These are phyloP conservation scores for Sequoia sempervirens DNA, from an alignment of 75 land plant genomes.

Conservation along the genomic window DNA sequence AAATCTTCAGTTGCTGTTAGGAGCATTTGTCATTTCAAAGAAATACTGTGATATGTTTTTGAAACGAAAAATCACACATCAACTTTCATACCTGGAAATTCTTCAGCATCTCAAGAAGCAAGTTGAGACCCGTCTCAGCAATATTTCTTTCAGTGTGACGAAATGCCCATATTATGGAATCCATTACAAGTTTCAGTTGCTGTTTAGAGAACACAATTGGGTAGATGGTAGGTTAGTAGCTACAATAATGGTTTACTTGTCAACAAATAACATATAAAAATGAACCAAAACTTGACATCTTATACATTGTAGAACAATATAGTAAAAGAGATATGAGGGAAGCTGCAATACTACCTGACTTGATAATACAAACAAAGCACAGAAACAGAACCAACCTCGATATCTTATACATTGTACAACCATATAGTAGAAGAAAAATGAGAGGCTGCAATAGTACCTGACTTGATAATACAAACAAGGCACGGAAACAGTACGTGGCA, in stretches of 20 bases:
- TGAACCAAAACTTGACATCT: neutral
- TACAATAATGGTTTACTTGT: neutral
- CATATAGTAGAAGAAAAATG: no score
- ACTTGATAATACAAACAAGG: constrained; percentile 74
- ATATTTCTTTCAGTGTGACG: constrained; percentile 96
- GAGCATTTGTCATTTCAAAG: neutral
- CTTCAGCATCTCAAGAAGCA: constrained; percentile 88
- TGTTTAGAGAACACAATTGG: constrained; percentile 15
- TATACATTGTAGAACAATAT: no score
- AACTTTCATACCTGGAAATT: constrained; percentile 72
- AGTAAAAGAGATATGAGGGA: no score
- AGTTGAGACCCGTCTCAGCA: constrained; percentile 97
- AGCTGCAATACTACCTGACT: constrained; percentile 49
- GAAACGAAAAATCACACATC: neutral
- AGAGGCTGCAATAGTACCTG: constrained; percentile 42
- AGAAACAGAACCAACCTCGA: constrained; percentile 47
- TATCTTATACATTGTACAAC: no score
- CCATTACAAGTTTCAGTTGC: constrained; percentile 99
- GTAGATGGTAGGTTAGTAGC: neutral
- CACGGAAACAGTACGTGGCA: constrained; percentile 91
- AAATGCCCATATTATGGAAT: constrained; percentile 88
- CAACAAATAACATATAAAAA: neutral
- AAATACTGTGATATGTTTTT: neutral
- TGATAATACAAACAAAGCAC: constrained; percentile 73
- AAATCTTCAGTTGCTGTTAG: neutral